Conservation (phyloP, 1,139 yeast species). For the Candida sojae region DNA sequence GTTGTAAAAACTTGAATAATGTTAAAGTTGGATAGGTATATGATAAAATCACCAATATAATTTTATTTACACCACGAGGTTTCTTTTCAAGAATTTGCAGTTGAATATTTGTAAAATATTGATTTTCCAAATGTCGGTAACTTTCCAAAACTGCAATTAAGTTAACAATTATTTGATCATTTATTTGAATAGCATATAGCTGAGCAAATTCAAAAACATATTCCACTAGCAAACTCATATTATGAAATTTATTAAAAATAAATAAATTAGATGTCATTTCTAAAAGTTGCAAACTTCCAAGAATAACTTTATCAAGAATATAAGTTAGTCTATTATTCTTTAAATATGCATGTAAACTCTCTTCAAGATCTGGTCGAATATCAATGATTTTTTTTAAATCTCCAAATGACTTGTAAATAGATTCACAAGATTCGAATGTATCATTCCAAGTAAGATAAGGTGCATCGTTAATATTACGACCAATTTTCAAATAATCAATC, state of each 20-base stretch:
- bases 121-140: constrained; percentile 1
- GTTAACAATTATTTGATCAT: not conserved
- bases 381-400: not conserved
- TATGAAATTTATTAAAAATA: not conserved
- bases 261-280: not conserved
- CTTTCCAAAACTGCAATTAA: constrained; percentile 1
- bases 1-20: not conserved
- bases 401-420: not conserved
- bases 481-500: constrained; percentile 8
- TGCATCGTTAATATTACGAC: constrained; percentile 8
- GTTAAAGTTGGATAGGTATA: not conserved
- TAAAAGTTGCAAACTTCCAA: not conserved
- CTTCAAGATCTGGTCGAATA: not conserved
- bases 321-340: constrained; percentile 4
- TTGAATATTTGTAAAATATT: not conserved
- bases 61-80: constrained; percentile 4
- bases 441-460: constrained; percentile 6
- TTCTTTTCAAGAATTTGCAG: constrained; percentile 1
- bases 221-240: constrained; percentile 1
- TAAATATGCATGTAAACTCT: not conserved
- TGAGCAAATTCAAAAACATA: constrained; percentile 2
- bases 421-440: constrained; percentile 1
- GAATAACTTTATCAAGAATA: constrained; percentile 1
- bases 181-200: not conserved
- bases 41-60: constrained; percentile 3